Evolutionary conservation across 2,329 filamentous ascomycete genomes (phyloP).

Genomic region (Cercospora nicotianae): DNA sequence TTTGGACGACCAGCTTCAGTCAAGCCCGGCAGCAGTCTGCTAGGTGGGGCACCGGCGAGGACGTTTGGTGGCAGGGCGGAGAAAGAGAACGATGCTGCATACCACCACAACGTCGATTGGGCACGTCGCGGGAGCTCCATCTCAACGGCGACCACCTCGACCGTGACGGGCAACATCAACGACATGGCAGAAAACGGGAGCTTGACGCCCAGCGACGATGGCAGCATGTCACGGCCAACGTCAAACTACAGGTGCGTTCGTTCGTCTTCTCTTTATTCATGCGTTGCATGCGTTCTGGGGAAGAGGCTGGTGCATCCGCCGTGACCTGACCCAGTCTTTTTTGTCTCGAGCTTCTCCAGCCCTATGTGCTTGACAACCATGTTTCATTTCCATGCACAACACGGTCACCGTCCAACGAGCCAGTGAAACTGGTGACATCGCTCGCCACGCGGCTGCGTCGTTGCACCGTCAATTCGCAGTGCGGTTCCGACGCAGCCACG

Average conservation of each 20-base stretch:
- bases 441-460: not conserved
- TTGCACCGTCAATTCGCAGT: not conserved
- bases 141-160: constrained; percentile 42
- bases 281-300: not conserved
- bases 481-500: not conserved
- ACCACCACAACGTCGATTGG: constrained; percentile 32
- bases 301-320: not conserved
- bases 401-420: not conserved
- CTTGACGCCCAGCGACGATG: constrained; percentile 34
- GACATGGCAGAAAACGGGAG: constrained; percentile 32
- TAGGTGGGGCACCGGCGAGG: constrained; percentile 37
- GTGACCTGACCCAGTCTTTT: not conserved
- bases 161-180: constrained; percentile 26
- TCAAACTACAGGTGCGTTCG: constrained; percentile 48
- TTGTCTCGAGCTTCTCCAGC: constrained; percentile 1
- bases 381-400: not conserved
- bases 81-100: constrained; percentile 34
- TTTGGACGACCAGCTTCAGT: constrained; percentile 50
- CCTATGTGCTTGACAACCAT: not conserved
- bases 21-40: constrained; percentile 51
- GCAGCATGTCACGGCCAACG: constrained; percentile 35
- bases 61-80: constrained; percentile 23
- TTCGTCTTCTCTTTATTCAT: constrained; percentile 1
- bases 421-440: not conserved
- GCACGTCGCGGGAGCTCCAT: constrained; percentile 44